phyloP scores from a whole-genome alignment of 2,329 filamentous ascomycete species.

The Trichoderma gracile region DNA sequence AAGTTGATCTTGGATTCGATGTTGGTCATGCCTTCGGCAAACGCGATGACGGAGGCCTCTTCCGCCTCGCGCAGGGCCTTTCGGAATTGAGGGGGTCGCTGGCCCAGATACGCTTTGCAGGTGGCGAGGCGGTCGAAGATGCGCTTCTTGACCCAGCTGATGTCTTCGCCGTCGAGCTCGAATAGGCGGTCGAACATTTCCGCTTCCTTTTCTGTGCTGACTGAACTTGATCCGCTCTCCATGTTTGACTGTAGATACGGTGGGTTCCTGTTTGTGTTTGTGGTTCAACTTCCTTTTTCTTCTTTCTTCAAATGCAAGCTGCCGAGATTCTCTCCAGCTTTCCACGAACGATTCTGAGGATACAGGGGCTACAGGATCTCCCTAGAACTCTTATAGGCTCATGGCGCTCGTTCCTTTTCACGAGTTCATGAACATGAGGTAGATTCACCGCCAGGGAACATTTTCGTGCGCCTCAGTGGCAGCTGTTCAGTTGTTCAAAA shows the following conservation, averaged over 20 bases:
- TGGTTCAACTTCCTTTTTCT: background rate
- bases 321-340: background rate
- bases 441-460: background rate
- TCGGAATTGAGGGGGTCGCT: background rate
- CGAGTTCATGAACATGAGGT: background rate
- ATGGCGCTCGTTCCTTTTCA: background rate
- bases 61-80: constrained; percentile 10
- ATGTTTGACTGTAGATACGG: background rate
- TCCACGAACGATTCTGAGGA: background rate
- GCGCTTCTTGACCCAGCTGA: constrained; percentile 7
- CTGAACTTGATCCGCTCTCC: background rate
- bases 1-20: constrained; percentile 21
- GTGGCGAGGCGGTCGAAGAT: background rate
- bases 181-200: constrained; percentile 20
- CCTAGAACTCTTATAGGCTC: background rate
- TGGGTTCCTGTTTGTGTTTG: background rate
- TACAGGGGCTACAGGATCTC: background rate
- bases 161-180: background rate
- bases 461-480: background rate
- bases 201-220: background rate
- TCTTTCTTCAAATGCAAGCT: background rate
- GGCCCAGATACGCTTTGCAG: background rate
- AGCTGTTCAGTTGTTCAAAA: background rate
- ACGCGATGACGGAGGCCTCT: background rate
- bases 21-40: constrained; percentile 5